Conservation (phyloP, 2,329 filamentous ascomycete genomes). For the Trichoderma sp. region DNA sequence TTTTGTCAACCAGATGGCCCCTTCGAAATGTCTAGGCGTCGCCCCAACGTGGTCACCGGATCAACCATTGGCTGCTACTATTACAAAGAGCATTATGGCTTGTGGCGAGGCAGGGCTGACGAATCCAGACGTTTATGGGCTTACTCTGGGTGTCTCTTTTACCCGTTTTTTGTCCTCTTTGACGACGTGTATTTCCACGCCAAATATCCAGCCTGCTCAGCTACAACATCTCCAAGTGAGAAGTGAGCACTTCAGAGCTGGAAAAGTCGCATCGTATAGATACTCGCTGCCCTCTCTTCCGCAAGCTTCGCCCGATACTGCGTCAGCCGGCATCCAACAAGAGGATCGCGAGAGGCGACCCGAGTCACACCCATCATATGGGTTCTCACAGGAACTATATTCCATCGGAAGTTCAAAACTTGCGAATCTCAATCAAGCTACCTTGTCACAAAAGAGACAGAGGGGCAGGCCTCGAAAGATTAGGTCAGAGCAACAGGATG, state of each 20-base stretch:
- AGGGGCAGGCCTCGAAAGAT: conserved; percentile 32
- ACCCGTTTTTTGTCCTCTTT: conserved; percentile 38
- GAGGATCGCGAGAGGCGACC: background rate
- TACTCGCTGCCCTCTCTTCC: conserved; percentile 30
- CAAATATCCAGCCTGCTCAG: conserved; percentile 33
- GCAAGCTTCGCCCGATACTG: background rate
- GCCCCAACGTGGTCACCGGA: conserved; percentile 35
- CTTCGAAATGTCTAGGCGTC: conserved; percentile 26
- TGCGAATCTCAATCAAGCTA: conserved; percentile 29
- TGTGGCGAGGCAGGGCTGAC: conserved; percentile 32
- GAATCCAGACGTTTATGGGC: conserved; percentile 37
- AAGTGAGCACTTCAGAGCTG: conserved; percentile 36
- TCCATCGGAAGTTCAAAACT: conserved; percentile 21
- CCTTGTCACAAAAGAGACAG: conserved; percentile 24
- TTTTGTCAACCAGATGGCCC: conserved; percentile 24
- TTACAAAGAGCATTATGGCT: conserved; percentile 31
- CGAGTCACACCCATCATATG: background rate
- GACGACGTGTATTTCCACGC: conserved; percentile 34
- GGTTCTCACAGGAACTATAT: conserved; percentile 12
- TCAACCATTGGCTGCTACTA: conserved; percentile 33
- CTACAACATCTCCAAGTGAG: conserved; percentile 35
- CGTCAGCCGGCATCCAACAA: background rate
- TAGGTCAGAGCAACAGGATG: background rate
- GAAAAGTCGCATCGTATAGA: conserved; percentile 38
- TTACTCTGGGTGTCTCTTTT: conserved; percentile 37